phyloP scores from a whole-genome alignment of 129 eudicot genomes.

The Chrysanthemum makinoi region DNA sequence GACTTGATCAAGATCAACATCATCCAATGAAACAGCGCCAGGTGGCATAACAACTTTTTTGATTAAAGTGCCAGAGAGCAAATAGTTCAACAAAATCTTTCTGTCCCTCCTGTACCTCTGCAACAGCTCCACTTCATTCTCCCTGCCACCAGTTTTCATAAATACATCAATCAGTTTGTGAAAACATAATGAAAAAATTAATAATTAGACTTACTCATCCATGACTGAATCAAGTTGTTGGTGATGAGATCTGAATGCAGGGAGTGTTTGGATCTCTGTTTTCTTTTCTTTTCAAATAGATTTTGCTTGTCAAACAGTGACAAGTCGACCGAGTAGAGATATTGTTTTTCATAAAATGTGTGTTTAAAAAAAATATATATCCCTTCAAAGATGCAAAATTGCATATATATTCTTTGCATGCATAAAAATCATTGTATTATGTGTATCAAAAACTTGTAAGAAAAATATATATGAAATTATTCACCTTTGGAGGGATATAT shows the following conservation, averaged over 20 bases:
- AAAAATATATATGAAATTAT: too few species aligned
- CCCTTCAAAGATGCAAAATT: too few species aligned
- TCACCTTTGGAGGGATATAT: too few species aligned
- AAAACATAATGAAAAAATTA: too few species aligned
- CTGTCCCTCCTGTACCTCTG: slow-evolving; percentile 91
- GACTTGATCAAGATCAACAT: slow-evolving; percentile 99
- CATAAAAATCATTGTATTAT: too few species aligned
- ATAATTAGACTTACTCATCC: background rate
- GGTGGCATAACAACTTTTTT: slow-evolving; percentile 98
- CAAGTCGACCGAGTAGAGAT: too few species aligned
- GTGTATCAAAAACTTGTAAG: too few species aligned
- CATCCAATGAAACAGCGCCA: slow-evolving; percentile 92
- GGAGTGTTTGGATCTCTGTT: background rate
- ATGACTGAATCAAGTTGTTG: background rate
- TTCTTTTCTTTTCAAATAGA: too few species aligned
- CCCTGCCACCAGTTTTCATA: slow-evolving; percentile 37
- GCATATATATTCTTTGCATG: too few species aligned
- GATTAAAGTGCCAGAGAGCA: slow-evolving; percentile 81
- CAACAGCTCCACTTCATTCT: slow-evolving; percentile 66
- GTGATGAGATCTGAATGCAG: background rate
- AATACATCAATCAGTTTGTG: background rate
- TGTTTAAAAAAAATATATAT: too few species aligned
- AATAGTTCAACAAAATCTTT: slow-evolving; percentile 70
- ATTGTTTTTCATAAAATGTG: too few species aligned
- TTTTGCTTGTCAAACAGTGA: too few species aligned